Evolutionary conservation across 768 basidiomycete genomes (phyloP), one percentile per base, ranked within the genome.

Genomic region (Podaxis sp.): DNA sequence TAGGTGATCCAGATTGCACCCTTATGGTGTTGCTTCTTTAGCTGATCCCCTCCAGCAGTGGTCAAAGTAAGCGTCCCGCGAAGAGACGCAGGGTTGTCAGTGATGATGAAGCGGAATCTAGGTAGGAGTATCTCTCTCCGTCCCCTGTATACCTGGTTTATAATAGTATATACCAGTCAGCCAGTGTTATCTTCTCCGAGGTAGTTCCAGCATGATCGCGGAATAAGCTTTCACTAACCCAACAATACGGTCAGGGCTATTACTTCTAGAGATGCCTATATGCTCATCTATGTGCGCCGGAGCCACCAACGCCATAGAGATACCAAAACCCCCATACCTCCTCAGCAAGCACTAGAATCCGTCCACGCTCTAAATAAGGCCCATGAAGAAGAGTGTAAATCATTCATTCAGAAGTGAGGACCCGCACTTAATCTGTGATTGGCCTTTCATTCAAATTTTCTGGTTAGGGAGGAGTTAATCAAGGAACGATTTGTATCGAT

Each of bases 181-280:
- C 9, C 27, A 12, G 46, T 22, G 7, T 12, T 25, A 22, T 9
- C 59, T 11, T n/a, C 24, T 9, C 46, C 65, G 53, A 65, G 51
- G 25, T 55, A 56, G 9, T 19, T 11, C 9, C 22, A 65, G 53
- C 22, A 2, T 24, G 47, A 11, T 49, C 33, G 13, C 61, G 25
- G 51, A 59, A 63, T 64, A 65, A 41, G 22, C 17, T 27, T 17
- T 11, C n/a, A 3, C 6, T 33, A 22, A 47, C 12, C 36, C 24
- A 33, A 53, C 59, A 52, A 33, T 46, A 38, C 33, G 64, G 67
- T 61, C 59, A 84, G 82, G 63, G 77, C 80, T 41, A 80, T 90
- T 65, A 79, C 84, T 2, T 94, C 94, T 1, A 90, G 84, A 74
- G 94, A 97, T 67, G 94, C 93, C 5, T 97, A 98, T 74, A 96